These are phyloP conservation scores for Leishmania aethiopica DNA, from an alignment of 208 protist genomes.

Conservation along the genomic window DNA sequence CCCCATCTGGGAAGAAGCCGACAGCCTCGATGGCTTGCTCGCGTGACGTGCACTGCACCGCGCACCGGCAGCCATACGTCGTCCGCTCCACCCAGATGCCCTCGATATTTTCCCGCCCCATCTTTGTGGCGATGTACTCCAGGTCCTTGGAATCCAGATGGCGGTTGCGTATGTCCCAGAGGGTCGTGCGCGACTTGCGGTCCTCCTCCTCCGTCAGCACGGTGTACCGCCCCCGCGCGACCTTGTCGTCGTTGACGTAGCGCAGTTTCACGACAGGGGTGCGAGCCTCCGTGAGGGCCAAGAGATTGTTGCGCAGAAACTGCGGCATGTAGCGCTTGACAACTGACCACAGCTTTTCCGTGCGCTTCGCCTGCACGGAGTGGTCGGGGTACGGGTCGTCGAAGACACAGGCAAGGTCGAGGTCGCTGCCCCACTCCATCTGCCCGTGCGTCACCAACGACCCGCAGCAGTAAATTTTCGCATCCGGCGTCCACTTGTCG, in stretches of 20 bases:
- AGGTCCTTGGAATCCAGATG: slow-evolving; percentile 67
- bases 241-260: slow-evolving; percentile 84
- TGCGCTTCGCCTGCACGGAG: slow-evolving; percentile 80
- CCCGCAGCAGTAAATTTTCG: slow-evolving; percentile 90
- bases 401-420: slow-evolving; percentile 91
- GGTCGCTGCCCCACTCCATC: slow-evolving; percentile 92
- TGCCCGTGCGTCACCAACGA: slow-evolving; percentile 88
- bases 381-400: slow-evolving; percentile 87
- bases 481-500: slow-evolving; percentile 90
- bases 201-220: slow-evolving; percentile 86
- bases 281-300: slow-evolving; percentile 77
- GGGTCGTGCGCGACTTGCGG: slow-evolving; percentile 79
- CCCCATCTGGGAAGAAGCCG: slow-evolving; percentile 86
- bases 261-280: slow-evolving; percentile 89
- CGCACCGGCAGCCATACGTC: slow-evolving; percentile 82
- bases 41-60: slow-evolving; percentile 76
- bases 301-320: slow-evolving; percentile 76
- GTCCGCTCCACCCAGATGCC: slow-evolving; percentile 89
- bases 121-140: slow-evolving; percentile 82
- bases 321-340: slow-evolving; percentile 89
- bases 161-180: slow-evolving; percentile 81
- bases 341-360: slow-evolving; percentile 87
- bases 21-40: slow-evolving; percentile 89
- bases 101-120: slow-evolving; percentile 80
- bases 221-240: slow-evolving; percentile 72